A percentile compares a stretch with the other conserved stretches of the same genome.
phyloP scores from a whole-genome alignment of 768 basidiomycete genomes.

The Agrocybe praecox region DNA sequence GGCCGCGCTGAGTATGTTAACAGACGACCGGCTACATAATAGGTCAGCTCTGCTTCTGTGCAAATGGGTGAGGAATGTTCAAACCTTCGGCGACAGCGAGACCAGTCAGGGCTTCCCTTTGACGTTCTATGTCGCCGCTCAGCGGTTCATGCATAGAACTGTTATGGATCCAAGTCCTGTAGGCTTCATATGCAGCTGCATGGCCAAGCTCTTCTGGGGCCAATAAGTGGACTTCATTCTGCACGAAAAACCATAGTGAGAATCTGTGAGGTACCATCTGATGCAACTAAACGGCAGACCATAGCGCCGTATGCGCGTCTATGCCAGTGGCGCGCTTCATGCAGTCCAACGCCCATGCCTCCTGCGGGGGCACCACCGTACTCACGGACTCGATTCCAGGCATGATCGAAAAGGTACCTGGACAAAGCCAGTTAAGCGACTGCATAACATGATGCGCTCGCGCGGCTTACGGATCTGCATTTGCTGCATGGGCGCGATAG shows the following conservation, averaged over 20 bases:
- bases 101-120: constrained; percentile 67
- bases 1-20: constrained; percentile 51
- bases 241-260: not conserved
- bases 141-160: constrained; percentile 56
- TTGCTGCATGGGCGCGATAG: constrained; percentile 62
- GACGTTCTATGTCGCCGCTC: constrained; percentile 57
- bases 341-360: constrained; percentile 49
- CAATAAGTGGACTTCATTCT: constrained; percentile 57
- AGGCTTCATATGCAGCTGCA: constrained; percentile 80
- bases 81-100: constrained; percentile 75
- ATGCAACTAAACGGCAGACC: constrained; percentile 34
- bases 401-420: constrained; percentile 58
- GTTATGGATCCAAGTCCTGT: constrained; percentile 66
- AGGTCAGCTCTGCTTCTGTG: constrained; percentile 2
- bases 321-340: constrained; percentile 71
- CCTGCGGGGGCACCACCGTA: constrained; percentile 32
- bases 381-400: constrained; percentile 48
- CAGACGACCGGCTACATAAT: constrained; percentile 53
- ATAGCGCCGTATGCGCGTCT: constrained; percentile 63
- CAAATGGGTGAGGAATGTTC: constrained; percentile 2
- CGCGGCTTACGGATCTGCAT: constrained; percentile 56
- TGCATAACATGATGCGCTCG: constrained; percentile 12
- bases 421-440: constrained; percentile 27
- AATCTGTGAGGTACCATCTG: not conserved
- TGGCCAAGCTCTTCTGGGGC: constrained; percentile 67